Percentiles rank a stretch among this genome's conserved stretches.
phyloP scores from a whole-genome alignment of 2,329 filamentous ascomycete genomes.

The Diaporthe sp. region DNA sequence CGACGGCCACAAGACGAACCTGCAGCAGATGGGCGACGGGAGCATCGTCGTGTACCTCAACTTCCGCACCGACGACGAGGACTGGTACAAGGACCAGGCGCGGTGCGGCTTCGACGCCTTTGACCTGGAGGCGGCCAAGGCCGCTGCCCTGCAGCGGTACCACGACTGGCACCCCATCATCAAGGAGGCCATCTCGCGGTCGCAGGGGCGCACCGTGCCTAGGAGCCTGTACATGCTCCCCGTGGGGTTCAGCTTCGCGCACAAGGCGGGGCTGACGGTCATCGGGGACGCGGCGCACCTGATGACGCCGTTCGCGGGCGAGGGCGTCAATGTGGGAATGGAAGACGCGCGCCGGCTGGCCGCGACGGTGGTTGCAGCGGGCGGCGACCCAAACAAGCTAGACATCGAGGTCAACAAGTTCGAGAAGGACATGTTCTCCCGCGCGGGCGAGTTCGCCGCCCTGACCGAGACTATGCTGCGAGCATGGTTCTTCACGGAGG shows the following conservation, averaged over 20 bases:
- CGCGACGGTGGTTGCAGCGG: constrained; percentile 54
- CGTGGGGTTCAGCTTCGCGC: constrained; percentile 62
- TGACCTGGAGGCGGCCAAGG: constrained; percentile 55
- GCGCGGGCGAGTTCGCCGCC: constrained; percentile 49
- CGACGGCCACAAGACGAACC: constrained; percentile 57
- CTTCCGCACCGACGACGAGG: constrained; percentile 54
- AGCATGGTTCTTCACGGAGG: constrained; percentile 63
- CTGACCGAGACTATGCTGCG: constrained; percentile 53
- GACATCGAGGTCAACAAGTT: constrained; percentile 53
- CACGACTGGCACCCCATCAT: constrained; percentile 59
- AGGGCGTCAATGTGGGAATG: constrained; percentile 72
- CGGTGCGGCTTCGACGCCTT: constrained; percentile 60
- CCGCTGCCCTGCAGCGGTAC: constrained; percentile 53
- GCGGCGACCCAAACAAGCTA: constrained; percentile 44
- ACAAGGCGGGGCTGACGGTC: constrained; percentile 64
- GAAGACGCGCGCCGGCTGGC: constrained; percentile 67
- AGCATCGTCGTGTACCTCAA: constrained; percentile 58
- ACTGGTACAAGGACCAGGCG: constrained; percentile 51
- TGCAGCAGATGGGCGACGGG: constrained; percentile 65
- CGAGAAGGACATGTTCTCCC: constrained; percentile 56
- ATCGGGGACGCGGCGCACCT: constrained; percentile 73
- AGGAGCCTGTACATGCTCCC: constrained; percentile 68
- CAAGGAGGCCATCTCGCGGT: constrained; percentile 57
- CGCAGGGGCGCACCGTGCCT: constrained; percentile 55
- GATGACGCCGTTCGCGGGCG: constrained; percentile 71